These are phyloP conservation scores for Kurtzmaniella quercitrusa DNA, from an alignment of 1,139 yeast species.

Conservation along the genomic window DNA sequence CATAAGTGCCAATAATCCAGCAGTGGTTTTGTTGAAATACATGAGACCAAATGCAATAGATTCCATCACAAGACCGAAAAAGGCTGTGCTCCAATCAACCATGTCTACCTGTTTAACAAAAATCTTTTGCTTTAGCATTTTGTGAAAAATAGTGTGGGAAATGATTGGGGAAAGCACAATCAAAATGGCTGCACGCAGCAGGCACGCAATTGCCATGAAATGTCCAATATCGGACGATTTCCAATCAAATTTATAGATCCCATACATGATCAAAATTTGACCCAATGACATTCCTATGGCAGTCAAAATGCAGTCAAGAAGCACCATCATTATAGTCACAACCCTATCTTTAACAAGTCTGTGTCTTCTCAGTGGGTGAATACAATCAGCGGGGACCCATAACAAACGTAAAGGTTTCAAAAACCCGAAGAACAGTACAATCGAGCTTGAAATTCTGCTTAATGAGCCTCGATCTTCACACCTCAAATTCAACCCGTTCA, in stretches of 20 bases:
- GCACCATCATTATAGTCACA: constrained; percentile 42
- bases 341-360: constrained; percentile 17
- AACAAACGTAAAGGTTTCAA: constrained; percentile 46
- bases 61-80: constrained; percentile 32
- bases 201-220: constrained; percentile 51
- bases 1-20: constrained; percentile 16
- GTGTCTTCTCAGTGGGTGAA: constrained; percentile 12
- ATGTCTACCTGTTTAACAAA: constrained; percentile 46
- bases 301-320: constrained; percentile 42
- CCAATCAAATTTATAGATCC: constrained; percentile 59
- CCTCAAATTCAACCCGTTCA: background rate
- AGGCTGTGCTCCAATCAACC: constrained; percentile 44
- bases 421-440: constrained; percentile 16
- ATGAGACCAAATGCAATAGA: constrained; percentile 35
- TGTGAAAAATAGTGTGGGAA: constrained; percentile 24
- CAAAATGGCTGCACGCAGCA: constrained; percentile 34
- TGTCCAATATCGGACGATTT: constrained; percentile 55
- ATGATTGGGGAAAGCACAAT: constrained; percentile 32
- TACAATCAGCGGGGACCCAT: constrained; percentile 34
- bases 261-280: constrained; percentile 46
- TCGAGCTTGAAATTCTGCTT: background rate
- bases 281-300: constrained; percentile 36
- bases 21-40: constrained; percentile 16
- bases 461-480: background rate
- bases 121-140: constrained; percentile 23